Base-by-base conservation (phyloP, 305 asterid genomes). In the Caryopteris hybrid region DNA sequence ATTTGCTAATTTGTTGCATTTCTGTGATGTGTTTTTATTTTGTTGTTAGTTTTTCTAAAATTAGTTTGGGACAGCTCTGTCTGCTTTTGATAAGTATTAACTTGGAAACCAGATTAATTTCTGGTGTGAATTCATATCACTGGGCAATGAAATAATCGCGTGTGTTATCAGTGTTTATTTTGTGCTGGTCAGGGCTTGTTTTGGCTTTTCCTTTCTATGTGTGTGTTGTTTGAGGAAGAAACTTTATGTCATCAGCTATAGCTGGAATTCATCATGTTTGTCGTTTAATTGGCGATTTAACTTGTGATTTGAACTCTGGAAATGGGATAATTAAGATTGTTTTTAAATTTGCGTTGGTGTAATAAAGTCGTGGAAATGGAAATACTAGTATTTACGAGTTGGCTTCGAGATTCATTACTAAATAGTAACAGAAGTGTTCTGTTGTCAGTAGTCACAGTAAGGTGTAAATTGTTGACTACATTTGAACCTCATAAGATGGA, bases 211-310 rank as follows among this genome's bases (percentile, higher is more conserved):
- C 47, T 36, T 39, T 46, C 16, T n/a, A 41, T 27, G 48, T 23
- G 13, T 18, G 46, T 52, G 36, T 34, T 60, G n/a, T 54, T 60
- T 67, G 53, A 65, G 43, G 70, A 46, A 47, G 54, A 34, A 52
- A 50, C 16, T 12, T n/a, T 22, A 25, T 13, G 54, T 5, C 5
- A 61, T 61, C 34, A 27, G 33, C n/a, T n/a, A n/a, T n/a, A n/a
- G n/a, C n/a, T n/a, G n/a, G n/a, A n/a, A n/a, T n/a, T n/a, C n/a
- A n/a, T n/a, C n/a, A n/a, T 52, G 17, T 2, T 25, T 25, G 2
- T 4, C 31, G 31, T 25, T 4, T 1, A 25, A 25, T 25, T 25
- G 31, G 31, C 4, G 31, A 25, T 25, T 2, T 4, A 31, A 8
- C 6, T 51, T 14, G 29, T 55, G 62, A 13, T 2, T 11, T 48